A percentile compares a stretch with the other conserved stretches of the same genome.
These are phyloP conservation scores for Adansonia digitata DNA, from an alignment of 345 rosid genomes.

Conservation along the genomic window DNA sequence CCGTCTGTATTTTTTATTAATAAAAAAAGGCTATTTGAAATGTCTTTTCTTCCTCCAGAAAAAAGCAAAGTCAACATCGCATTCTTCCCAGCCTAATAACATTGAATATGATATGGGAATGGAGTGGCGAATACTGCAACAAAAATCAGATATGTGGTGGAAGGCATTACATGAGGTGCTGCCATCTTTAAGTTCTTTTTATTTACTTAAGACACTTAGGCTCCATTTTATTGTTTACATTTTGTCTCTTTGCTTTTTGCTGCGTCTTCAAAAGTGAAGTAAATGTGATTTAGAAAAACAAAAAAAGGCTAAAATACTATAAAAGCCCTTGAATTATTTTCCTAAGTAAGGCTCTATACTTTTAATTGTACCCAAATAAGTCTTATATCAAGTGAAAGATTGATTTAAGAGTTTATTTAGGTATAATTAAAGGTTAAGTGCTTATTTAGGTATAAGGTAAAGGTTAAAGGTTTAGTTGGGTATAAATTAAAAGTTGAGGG, in stretches of 20 bases:
- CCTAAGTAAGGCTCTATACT: too few species aligned
- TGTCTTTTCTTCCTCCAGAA: conserved; percentile 14
- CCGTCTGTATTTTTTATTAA: not conserved
- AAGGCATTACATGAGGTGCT: conserved; percentile 32
- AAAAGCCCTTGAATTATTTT: too few species aligned
- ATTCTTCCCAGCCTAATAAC: conserved; percentile 37
- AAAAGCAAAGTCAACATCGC: conserved; percentile 39
- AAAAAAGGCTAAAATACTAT: not conserved
- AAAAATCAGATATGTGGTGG: conserved; percentile 27
- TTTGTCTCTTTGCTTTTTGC: not conserved
- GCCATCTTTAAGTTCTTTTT: not conserved
- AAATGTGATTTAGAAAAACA: not conserved
- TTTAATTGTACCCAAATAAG: not conserved
- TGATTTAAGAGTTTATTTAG: too few species aligned
- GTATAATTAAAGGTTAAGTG: too few species aligned
- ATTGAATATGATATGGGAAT: conserved; percentile 34
- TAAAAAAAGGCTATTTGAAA: not conserved
- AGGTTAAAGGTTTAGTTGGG: too few species aligned
- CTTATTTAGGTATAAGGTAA: too few species aligned
- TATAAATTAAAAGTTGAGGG: too few species aligned
- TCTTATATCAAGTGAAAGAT: too few species aligned
- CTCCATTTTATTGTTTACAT: not conserved
- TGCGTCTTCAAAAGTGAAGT: not conserved
- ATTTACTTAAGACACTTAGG: not conserved
- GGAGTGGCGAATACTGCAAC: conserved; percentile 34